phyloP scores from a whole-genome alignment of 1,284 basidiomycete species.

The Fomitiporia mediterranea region DNA sequence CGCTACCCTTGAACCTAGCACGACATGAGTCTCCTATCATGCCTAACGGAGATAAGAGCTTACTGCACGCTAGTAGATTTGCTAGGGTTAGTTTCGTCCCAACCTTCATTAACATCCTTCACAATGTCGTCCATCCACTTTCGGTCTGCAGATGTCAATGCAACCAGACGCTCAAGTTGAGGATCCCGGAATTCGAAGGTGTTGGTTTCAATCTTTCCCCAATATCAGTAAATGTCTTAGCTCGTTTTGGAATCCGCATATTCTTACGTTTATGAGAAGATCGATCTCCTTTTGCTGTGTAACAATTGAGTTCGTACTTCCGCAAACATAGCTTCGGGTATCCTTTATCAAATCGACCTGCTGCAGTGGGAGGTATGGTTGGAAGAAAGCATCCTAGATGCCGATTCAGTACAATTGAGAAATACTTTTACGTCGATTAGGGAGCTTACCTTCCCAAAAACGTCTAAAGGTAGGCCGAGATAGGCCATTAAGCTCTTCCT shows the following conservation, averaged over 20 bases:
- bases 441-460: slow-evolving; percentile 69
- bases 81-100: slow-evolving; percentile 60
- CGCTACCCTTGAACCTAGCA: slow-evolving; percentile 80
- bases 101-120: slow-evolving; percentile 77
- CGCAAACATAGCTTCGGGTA: slow-evolving; percentile 81
- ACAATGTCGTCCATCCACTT: slow-evolving; percentile 89
- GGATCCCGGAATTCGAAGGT: slow-evolving; percentile 83
- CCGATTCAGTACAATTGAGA: background rate
- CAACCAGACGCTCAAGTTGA: slow-evolving; percentile 70
- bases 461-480: slow-evolving; percentile 84
- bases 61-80: slow-evolving; percentile 60
- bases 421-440: background rate
- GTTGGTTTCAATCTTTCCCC: slow-evolving; percentile 72
- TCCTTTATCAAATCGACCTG: slow-evolving; percentile 87
- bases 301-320: slow-evolving; percentile 95
- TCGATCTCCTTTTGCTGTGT: slow-evolving; percentile 93
- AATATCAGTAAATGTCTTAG: background rate
- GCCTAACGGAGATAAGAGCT: slow-evolving; percentile 24
- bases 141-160: slow-evolving; percentile 87
- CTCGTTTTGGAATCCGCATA: background rate
- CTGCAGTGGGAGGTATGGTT: slow-evolving; percentile 95
- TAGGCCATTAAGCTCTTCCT: slow-evolving; percentile 88
- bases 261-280: slow-evolving; percentile 80
- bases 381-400: slow-evolving; percentile 85
- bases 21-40: background rate